Evolutionary conservation across 148 eudicot genomes (phyloP), one percentile per base, ranked within the genome.

Genomic region (Drosera capensis): DNA sequence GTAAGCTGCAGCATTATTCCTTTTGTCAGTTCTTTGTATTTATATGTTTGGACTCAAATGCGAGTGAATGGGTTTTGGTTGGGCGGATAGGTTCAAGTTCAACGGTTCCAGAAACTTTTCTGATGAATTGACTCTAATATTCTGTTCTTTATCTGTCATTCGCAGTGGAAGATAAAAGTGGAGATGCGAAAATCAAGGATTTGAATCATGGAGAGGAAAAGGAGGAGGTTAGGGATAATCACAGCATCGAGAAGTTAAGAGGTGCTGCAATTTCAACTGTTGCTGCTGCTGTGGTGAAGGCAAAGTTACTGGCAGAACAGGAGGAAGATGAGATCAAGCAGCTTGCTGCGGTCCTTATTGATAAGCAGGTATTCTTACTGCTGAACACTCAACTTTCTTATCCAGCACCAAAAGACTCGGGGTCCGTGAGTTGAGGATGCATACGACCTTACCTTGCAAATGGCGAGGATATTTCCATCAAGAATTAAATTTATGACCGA

Each of bases 221-320:
- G n/a, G 7, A 35, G 14, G 56, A 28, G 48, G 42, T 51, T 40
- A 71, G 67, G 45, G 75, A 54, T 47, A 66, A 63, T 25, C 58
- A 48, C 23, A 51, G 37, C 45, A 50, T 65, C 25, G 66, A 68
- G 49, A 90, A 71, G 59, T 40, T 90, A 47, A 85, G 76, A 57
- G 72, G 69, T 37, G 94, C 86, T 52, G 93, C 94, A 43, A 54
- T 74, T 40, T 74, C 95, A 36, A 80, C 95, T 31, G 45, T 90
- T 21, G 77, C 95, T 12, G 94, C 95, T 40, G 99, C 95, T 45
- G 95, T 94, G 26, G 82, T 85, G 66, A 90, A 90, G 65, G 93
- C 99, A 45, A 90, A 85, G 65, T 61, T 78, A 64, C 87, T 90
- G 35, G 95, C 85, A n/a, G 62, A 75, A 48, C 85, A 90, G 45